phyloP scores from a whole-genome alignment of 352 stramenopile genomes.

The Pythium dissimile region DNA sequence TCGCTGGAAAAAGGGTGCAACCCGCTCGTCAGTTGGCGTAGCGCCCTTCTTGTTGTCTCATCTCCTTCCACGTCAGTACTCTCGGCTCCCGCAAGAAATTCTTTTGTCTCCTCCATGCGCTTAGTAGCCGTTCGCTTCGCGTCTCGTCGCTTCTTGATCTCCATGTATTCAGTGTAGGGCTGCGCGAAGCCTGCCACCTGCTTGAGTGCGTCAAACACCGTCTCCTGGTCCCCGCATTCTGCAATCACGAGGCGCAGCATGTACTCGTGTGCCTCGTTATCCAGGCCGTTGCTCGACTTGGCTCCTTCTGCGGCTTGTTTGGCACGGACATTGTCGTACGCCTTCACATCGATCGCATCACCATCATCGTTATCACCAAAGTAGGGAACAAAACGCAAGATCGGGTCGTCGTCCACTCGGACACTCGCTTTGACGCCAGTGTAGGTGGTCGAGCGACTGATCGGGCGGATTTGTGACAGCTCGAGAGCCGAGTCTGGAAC shows the following conservation, averaged over 20 bases:
- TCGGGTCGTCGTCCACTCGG: slow-evolving; percentile 84
- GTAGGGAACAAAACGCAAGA: slow-evolving; percentile 88
- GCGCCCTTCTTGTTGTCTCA: slow-evolving; percentile 22
- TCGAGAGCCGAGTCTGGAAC: slow-evolving; percentile 4
- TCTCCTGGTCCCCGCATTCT: slow-evolving; percentile 44
- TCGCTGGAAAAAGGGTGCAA: slow-evolving; percentile 18
- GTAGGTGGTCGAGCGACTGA: slow-evolving; percentile 66
- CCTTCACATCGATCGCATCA: slow-evolving; percentile 66
- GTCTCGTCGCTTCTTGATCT: slow-evolving; percentile 70
- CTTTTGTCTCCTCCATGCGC: slow-evolving; percentile 35
- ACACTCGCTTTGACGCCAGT: slow-evolving; percentile 69
- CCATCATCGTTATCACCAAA: slow-evolving; percentile 90
- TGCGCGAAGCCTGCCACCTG: slow-evolving; percentile 50
- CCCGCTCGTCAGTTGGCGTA: slow-evolving; percentile 32
- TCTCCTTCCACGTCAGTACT: neutral
- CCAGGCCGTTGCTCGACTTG: slow-evolving; percentile 36
- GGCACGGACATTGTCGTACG: slow-evolving; percentile 52
- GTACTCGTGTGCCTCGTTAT: slow-evolving; percentile 69
- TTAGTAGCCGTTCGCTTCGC: slow-evolving; percentile 27
- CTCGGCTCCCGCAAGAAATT: neutral
- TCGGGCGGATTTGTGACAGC: slow-evolving; percentile 29
- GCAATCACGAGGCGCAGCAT: slow-evolving; percentile 59
- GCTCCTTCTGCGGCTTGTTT: slow-evolving; percentile 10
- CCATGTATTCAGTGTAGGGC: slow-evolving; percentile 57
- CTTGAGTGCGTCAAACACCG: slow-evolving; percentile 65